Base-by-base conservation (phyloP, 352 stramenopile genomes). In the Globisporangium solare region DNA sequence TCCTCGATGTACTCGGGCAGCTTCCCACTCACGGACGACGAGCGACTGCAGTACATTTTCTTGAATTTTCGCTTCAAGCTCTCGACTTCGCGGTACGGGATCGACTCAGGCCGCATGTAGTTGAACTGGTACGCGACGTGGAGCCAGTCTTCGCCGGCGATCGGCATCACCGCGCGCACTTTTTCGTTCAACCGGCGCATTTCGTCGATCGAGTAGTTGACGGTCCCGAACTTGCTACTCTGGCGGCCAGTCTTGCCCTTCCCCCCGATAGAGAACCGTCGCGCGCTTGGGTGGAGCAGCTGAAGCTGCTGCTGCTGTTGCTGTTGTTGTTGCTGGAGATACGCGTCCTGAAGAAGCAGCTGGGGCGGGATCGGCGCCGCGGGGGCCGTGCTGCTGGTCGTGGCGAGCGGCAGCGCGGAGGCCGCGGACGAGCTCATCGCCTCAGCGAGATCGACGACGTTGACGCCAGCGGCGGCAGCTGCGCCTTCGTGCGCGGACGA, bases 41-140 rank as follows among this genome's bases (percentile, higher is more conserved):
- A 46, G 32, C 64, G 72, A 8, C 58, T 67, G 54, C 74, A 88
- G 60, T 83, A 88, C 77, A 85, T 83, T 41, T 83, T 85, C 68
- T 83, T 85, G 57, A 85, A 85, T 58, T 88, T 88, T 51, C 77
- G 73, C 66, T 85, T 83, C 50, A 88, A 66, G 45, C 68, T 82
- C 51, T 85, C 74, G 48, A 82, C 74, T 48, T 85, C 74, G 32
- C 74, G 67, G 68, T 83, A 82, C 59, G 74, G 74, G 40, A 85
- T 82, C 42, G 70, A 75, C 63, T 82, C 74, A 37, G 74, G 74
- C 1, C 74, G 74, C 63, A 80, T 61, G 60, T 80, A 83, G 60
- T 88, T 88, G 58, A 85, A 88, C 45, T 80, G 66, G 60, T 83
- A 82, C 17, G 72, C 77, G 11, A 88, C 77, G 54, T 79, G 72